phyloP scores from a whole-genome alignment of 257 asterid genomes.

The Primulina eburnea region DNA sequence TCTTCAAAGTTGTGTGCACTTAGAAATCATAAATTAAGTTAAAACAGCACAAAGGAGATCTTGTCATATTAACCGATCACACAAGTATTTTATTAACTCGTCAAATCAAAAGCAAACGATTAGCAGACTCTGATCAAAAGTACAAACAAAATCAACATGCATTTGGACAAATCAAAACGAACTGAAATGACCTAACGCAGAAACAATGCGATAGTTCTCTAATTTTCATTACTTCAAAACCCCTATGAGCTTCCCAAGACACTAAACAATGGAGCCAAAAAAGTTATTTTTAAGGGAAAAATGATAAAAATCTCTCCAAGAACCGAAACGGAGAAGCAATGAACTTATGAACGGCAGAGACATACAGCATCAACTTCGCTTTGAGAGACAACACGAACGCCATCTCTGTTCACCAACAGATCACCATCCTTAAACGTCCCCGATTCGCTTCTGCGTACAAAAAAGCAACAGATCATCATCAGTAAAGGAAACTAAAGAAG shows the following conservation, averaged over 20 bases:
- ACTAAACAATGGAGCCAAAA: constrained; percentile 12
- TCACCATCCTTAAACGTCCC: constrained; percentile 98
- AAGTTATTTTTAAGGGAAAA: background rate
- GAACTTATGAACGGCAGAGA: background rate
- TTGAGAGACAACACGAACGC: constrained; percentile 81
- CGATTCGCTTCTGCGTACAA: constrained; percentile 65
- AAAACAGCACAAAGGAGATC: background rate
- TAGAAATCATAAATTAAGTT: background rate
- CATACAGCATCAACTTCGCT: constrained; percentile 72
- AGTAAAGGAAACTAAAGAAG: background rate
- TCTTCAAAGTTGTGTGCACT: background rate
- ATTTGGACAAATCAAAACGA: background rate
- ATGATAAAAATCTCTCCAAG: constrained; percentile 12
- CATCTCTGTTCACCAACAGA: constrained; percentile 90
- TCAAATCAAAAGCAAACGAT: background rate
- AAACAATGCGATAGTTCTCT: background rate
- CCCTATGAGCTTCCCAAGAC: background rate
- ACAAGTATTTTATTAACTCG: background rate
- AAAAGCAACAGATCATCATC: constrained; percentile 24
- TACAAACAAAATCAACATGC: background rate
- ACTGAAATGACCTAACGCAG: background rate
- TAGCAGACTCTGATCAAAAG: background rate
- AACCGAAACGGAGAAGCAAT: constrained; percentile 3
- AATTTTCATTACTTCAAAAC: background rate
- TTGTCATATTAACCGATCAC: constrained; percentile 16